These are phyloP conservation scores for Allantophomopsis cytisporea DNA, from an alignment of 2,329 filamentous ascomycete genomes.

Conservation along the genomic window DNA sequence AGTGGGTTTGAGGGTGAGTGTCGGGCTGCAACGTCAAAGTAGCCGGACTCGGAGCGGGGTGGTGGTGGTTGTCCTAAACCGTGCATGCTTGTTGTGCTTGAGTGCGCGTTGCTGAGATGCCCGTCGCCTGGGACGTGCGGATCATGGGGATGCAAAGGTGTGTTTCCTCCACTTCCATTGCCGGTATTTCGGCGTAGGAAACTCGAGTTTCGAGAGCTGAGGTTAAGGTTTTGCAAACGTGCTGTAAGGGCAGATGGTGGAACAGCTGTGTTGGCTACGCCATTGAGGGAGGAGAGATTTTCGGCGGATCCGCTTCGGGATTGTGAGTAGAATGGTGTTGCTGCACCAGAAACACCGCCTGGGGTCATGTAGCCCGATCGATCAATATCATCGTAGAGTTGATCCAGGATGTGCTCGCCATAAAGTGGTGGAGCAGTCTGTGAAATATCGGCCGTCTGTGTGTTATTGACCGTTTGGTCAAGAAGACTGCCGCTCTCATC, in stretches of 20 bases:
- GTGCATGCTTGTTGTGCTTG: slow-evolving; percentile 5
- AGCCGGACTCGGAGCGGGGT: slow-evolving; percentile 3
- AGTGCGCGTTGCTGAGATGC: slow-evolving; percentile 5
- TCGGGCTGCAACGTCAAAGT: slow-evolving; percentile 9
- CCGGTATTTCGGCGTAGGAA: slow-evolving; percentile 15
- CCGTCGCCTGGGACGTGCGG: slow-evolving; percentile 7
- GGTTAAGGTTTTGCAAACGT: slow-evolving; percentile 57
- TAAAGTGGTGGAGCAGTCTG: slow-evolving; percentile 80
- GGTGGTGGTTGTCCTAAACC: slow-evolving; percentile 15
- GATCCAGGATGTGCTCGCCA: slow-evolving; percentile 78
- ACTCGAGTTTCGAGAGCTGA: slow-evolving; percentile 27
- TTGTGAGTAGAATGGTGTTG: slow-evolving; percentile 62
- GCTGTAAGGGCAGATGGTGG: slow-evolving; percentile 43
- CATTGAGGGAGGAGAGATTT: slow-evolving; percentile 53
- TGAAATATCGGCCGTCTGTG: slow-evolving; percentile 33
- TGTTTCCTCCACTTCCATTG: slow-evolving; percentile 17
- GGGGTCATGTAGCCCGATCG: slow-evolving; percentile 71
- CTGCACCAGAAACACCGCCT: slow-evolving; percentile 55
- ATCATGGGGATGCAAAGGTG: slow-evolving; percentile 8
- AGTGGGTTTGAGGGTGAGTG: slow-evolving; percentile 18
- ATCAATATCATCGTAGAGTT: slow-evolving; percentile 81
- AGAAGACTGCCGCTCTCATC: slow-evolving; percentile 77
- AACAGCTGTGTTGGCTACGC: slow-evolving; percentile 26
- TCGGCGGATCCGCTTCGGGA: slow-evolving; percentile 70
- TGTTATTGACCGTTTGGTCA: slow-evolving; percentile 37